Conservation (phyloP, 2,329 filamentous ascomycete genomes). For the Gyromitra esculenta region DNA sequence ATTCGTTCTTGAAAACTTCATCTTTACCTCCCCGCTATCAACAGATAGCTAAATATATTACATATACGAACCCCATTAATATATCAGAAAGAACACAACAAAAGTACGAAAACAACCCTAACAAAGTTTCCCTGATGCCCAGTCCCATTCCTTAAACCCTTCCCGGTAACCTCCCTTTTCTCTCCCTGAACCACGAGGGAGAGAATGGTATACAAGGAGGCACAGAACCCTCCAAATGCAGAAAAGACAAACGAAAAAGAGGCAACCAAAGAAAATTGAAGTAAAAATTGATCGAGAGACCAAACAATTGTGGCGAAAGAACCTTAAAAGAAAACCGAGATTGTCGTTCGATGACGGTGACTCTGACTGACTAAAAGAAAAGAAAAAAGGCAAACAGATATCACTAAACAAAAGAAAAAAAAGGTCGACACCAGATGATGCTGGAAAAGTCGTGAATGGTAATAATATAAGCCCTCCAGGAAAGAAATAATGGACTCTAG, state of each 20-base stretch:
- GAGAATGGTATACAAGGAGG: slow-evolving; percentile 38
- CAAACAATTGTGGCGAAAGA: slow-evolving; percentile 35
- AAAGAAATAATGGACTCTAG: slow-evolving; percentile 43
- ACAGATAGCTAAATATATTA: slow-evolving; percentile 46
- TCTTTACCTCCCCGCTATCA: slow-evolving; percentile 18
- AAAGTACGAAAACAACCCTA: slow-evolving; percentile 40
- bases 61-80: slow-evolving; percentile 49
- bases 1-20: slow-evolving; percentile 23
- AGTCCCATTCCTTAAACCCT: slow-evolving; percentile 41
- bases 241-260: slow-evolving; percentile 37
- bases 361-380: slow-evolving; percentile 45
- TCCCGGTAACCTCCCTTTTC: slow-evolving; percentile 31
- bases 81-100: slow-evolving; percentile 40
- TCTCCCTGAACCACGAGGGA: neutral
- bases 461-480: slow-evolving; percentile 40
- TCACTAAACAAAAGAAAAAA: slow-evolving; percentile 40
- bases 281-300: slow-evolving; percentile 9
- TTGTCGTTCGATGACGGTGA: slow-evolving; percentile 47
- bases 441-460: slow-evolving; percentile 50
- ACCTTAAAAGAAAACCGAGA: slow-evolving; percentile 33
- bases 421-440: slow-evolving; percentile 43
- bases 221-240: slow-evolving; percentile 37
- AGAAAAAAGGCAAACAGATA: slow-evolving; percentile 45
- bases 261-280: slow-evolving; percentile 26
- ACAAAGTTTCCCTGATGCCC: slow-evolving; percentile 43